Conservation (phyloP, 2,329 filamentous ascomycete genomes). For the Orbilia quercus region DNA sequence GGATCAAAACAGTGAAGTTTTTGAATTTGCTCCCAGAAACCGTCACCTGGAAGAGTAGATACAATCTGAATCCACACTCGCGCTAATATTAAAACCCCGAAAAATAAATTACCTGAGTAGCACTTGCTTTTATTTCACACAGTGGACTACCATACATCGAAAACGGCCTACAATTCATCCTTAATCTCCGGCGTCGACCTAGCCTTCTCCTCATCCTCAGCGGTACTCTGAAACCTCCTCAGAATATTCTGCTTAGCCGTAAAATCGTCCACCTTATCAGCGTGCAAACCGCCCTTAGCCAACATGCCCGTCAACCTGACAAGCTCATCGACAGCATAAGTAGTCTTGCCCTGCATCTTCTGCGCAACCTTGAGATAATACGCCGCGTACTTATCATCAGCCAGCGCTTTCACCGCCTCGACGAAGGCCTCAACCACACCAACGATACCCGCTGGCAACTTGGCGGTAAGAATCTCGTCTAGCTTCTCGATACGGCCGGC, state of each 20-base stretch:
- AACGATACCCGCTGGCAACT: constrained; percentile 71
- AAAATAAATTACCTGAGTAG: too few species aligned
- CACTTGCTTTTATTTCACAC: neutral
- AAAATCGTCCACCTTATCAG: constrained; percentile 54
- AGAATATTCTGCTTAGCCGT: constrained; percentile 45
- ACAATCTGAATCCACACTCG: neutral
- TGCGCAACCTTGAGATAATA: constrained; percentile 89
- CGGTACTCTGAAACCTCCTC: constrained; percentile 39
- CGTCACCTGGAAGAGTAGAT: neutral
- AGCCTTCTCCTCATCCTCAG: constrained; percentile 7
- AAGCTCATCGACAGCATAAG: constrained; percentile 88
- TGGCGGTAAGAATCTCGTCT: constrained; percentile 79
- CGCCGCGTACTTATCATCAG: constrained; percentile 83
- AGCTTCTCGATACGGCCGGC: constrained; percentile 86
- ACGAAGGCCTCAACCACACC: constrained; percentile 75
- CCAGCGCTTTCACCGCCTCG: constrained; percentile 75
- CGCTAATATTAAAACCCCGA: neutral
- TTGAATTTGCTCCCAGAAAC: neutral
- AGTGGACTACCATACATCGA: neutral
- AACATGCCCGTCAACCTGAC: constrained; percentile 48
- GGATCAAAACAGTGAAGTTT: too few species aligned
- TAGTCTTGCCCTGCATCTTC: constrained; percentile 72
- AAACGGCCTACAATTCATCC: constrained; percentile 52
- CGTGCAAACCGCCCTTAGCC: constrained; percentile 27
- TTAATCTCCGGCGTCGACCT: constrained; percentile 14